phyloP scores from a whole-genome alignment of 2,329 filamentous ascomycete species.

The Ilyonectria sp. region DNA sequence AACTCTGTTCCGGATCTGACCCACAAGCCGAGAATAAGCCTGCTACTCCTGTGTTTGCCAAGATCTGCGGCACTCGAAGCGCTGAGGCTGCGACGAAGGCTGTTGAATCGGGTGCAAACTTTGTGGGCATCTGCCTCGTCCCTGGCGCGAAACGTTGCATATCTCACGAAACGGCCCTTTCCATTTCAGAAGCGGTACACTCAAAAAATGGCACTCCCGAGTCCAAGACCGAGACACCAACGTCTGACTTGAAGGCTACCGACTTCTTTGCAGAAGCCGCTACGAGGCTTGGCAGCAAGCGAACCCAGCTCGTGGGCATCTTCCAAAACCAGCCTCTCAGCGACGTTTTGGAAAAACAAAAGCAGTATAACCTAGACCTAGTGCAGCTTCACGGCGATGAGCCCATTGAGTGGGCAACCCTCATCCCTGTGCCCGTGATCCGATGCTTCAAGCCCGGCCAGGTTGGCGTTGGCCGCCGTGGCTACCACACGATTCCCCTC shows the following conservation, averaged over 20 bases:
- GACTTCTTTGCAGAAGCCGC: conserved; percentile 81
- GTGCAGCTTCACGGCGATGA: conserved; percentile 95
- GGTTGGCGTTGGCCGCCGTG: conserved; percentile 79
- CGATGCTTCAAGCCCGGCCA: conserved; percentile 86
- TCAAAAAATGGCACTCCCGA: conserved; percentile 68
- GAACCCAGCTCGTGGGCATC: conserved; percentile 89
- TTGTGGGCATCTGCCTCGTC: conserved; percentile 94
- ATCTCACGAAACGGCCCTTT: conserved; percentile 81
- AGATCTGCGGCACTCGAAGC: conserved; percentile 94
- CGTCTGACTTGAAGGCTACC: conserved; percentile 56
- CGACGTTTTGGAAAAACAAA: conserved; percentile 85
- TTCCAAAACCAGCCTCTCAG: conserved; percentile 92
- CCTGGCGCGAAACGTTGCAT: conserved; percentile 86
- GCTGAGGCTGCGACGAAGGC: conserved; percentile 85
- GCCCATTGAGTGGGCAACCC: conserved; percentile 88
- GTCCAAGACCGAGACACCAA: conserved; percentile 48
- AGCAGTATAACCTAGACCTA: conserved; percentile 83
- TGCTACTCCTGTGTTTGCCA: conserved; percentile 77
- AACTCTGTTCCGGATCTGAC: conserved; percentile 78
- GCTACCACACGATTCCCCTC: conserved; percentile 87
- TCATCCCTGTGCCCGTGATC: conserved; percentile 95
- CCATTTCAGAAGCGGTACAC: conserved; percentile 86
- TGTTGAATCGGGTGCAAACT: conserved; percentile 88
- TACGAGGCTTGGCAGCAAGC: conserved; percentile 64
- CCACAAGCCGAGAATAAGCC: conserved; percentile 53